These are phyloP conservation scores for Phytophthora pseudosyringae DNA, from an alignment of 352 stramenopile species.

Conservation along the genomic window DNA sequence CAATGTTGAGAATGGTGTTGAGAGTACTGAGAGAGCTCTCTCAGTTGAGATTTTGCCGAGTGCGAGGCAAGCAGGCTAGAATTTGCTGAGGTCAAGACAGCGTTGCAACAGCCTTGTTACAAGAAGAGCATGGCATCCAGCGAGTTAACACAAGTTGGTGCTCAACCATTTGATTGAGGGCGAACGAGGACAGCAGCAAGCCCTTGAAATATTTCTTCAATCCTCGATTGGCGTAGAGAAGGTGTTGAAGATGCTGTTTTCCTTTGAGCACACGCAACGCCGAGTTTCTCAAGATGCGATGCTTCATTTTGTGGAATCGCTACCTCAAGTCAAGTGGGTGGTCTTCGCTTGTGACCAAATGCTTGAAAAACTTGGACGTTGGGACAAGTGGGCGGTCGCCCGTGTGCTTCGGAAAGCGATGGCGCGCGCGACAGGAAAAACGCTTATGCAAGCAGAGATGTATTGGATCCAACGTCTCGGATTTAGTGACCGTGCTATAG, in stretches of 20 bases:
- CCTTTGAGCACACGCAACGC: background rate
- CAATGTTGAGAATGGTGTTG: no score
- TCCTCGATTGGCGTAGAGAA: constrained; percentile 1
- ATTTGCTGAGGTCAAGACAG: no score
- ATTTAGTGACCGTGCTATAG: background rate
- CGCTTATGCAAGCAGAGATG: constrained; percentile 15
- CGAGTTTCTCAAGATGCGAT: constrained; percentile 7
- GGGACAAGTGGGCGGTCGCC: constrained; percentile 7
- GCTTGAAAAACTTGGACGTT: background rate
- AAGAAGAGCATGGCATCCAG: background rate
- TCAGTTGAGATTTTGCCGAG: no score
- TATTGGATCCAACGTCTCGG: constrained; percentile 17
- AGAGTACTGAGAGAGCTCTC: no score
- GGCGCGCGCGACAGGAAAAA: background rate
- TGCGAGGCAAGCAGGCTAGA: no score
- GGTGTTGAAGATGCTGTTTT: constrained; percentile 1
- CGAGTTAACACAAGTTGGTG: constrained; percentile 4
- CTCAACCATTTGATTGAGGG: constrained; percentile 1
- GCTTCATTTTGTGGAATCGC: constrained; percentile 8
- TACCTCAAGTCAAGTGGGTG: constrained; percentile 6
- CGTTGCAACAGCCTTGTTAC: no score
- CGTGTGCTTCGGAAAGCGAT: constrained; percentile 2
- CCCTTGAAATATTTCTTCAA: constrained; percentile 6
- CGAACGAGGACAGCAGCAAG: background rate
- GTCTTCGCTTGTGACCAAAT: constrained; percentile 12